Percentiles rank a stretch among this genome's conserved stretches.
These are phyloP conservation scores for Phytophthora palmivora DNA, from an alignment of 352 stramenopile genomes.

Conservation along the genomic window DNA sequence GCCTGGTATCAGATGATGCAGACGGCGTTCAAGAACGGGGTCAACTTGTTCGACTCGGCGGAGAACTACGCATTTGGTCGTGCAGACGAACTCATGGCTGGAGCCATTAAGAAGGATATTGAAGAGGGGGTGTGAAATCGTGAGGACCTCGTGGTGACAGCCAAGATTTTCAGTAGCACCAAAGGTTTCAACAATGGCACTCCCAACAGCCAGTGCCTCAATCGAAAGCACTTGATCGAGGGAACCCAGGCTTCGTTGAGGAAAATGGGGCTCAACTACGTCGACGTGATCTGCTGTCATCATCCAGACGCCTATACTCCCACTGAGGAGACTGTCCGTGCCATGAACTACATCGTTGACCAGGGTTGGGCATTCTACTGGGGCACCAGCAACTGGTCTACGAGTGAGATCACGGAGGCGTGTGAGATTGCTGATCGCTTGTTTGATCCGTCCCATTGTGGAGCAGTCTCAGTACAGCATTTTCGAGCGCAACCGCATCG, in stretches of 20 bases:
- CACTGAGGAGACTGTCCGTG: constrained; percentile 65
- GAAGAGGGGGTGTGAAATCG: constrained; percentile 35
- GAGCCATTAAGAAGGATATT: constrained; percentile 47
- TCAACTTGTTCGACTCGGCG: constrained; percentile 57
- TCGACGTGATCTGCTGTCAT: constrained; percentile 68
- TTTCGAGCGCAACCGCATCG: constrained; percentile 50
- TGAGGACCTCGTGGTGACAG: constrained; percentile 58
- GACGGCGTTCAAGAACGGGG: constrained; percentile 30
- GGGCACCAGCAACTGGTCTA: constrained; percentile 46
- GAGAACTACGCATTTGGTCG: constrained; percentile 17
- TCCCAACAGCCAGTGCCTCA: constrained; percentile 36
- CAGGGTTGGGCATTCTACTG: constrained; percentile 67
- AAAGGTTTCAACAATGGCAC: constrained; percentile 9
- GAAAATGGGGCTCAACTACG: constrained; percentile 48
- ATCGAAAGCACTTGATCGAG: constrained; percentile 52
- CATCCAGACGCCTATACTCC: constrained; percentile 53
- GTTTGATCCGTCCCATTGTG: constrained; percentile 41
- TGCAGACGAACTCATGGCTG: constrained; percentile 35
- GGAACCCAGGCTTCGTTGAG: constrained; percentile 49
- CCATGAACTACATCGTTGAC: constrained; percentile 65
- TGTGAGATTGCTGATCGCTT: constrained; percentile 48
- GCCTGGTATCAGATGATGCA: constrained; percentile 24
- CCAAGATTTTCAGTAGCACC: constrained; percentile 60
- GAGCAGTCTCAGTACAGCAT: constrained; percentile 75
- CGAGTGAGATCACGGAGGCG: constrained; percentile 54